phyloP scores from a whole-genome alignment of 176 grass and related monocot genomes.

The Oryza brachyantha region DNA sequence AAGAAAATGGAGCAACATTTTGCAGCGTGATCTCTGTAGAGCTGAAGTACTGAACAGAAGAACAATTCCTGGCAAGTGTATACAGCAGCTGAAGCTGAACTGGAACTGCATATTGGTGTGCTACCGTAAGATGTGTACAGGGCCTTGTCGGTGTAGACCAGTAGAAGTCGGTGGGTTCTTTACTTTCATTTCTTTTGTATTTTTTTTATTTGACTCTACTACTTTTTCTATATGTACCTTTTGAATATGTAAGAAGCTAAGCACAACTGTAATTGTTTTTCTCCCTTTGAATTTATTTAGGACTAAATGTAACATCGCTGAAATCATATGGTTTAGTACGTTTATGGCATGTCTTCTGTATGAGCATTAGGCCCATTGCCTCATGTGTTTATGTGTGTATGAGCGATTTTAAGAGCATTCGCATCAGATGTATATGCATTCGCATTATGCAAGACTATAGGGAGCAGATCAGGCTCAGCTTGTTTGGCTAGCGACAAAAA shows the following conservation, averaged over 20 bases:
- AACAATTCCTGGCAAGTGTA: slow-evolving; percentile 20
- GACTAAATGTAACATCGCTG: neutral
- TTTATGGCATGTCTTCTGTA: neutral
- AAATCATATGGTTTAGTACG: neutral
- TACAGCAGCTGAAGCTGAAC: slow-evolving; percentile 21
- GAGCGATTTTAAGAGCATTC: too few species aligned
- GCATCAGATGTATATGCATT: too few species aligned
- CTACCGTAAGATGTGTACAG: slow-evolving; percentile 29
- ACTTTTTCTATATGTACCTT: neutral
- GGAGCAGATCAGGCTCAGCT: too few species aligned
- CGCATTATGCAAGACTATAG: too few species aligned
- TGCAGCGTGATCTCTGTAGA: neutral
- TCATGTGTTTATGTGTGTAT: too few species aligned
- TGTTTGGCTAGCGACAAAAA: too few species aligned
- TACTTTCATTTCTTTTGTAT: neutral
- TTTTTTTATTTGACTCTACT: neutral
- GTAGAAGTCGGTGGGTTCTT: neutral
- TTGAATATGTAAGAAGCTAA: slow-evolving; percentile 2
- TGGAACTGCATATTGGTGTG: neutral
- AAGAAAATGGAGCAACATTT: neutral
- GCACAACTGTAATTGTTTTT: neutral
- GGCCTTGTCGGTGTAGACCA: neutral
- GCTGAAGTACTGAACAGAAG: neutral
- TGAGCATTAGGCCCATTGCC: too few species aligned
- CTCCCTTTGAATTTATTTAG: neutral